Evolutionary conservation across 1,284 basidiomycete genomes (phyloP), one percentile per base, ranked within the genome.

Genomic region (Schizophyllum amplum): DNA sequence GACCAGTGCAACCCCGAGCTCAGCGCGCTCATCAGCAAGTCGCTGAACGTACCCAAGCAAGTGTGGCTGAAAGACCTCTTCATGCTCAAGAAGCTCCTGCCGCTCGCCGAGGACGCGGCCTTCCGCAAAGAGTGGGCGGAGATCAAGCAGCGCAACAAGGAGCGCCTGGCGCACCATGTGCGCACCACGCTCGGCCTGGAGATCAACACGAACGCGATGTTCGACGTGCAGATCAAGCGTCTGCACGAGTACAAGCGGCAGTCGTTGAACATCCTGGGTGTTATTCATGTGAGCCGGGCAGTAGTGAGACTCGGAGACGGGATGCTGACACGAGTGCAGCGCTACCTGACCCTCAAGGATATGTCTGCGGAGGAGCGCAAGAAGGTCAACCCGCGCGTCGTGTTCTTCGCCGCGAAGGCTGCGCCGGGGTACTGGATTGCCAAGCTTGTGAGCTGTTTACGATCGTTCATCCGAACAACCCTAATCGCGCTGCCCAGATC

Each of bases 211-310:
- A 75, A 86, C 55, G 92, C 90, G 23, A 81, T 96, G 79, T 96
- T 94, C 67, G 92, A 94, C 67, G 87, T 94, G 17, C 94, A 96
- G 72, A 90, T 94, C 67, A 96, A 95, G 84, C 83, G 90, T 64
- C 70, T 93, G 63, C 88, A 92, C 57, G 89, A 94, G 75, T 95
- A 95, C 71, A 96, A 95, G 83, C 86, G 90, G 61, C 91, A 94
- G 79, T 88, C 85, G 5, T 73, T 92, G 66, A 93, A 93, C 68
- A 90, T 92, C 62, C 75, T 92, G 52, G 91, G 90, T 57, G 87
- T 94, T 60, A 86, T 96, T 64, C 86, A n/a, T n/a, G n/a, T n/a
- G n/a, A n/a, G n/a, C n/a, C n/a, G n/a, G n/a, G n/a, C n/a, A n/a
- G n/a, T n/a, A n/a, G n/a, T n/a, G n/a, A n/a, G n/a, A n/a, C n/a